A percentile compares a stretch with the other conserved stretches of the same genome.
Conservation (phyloP, 108 stramenopile genomes). For the Nitzschia sp. region DNA sequence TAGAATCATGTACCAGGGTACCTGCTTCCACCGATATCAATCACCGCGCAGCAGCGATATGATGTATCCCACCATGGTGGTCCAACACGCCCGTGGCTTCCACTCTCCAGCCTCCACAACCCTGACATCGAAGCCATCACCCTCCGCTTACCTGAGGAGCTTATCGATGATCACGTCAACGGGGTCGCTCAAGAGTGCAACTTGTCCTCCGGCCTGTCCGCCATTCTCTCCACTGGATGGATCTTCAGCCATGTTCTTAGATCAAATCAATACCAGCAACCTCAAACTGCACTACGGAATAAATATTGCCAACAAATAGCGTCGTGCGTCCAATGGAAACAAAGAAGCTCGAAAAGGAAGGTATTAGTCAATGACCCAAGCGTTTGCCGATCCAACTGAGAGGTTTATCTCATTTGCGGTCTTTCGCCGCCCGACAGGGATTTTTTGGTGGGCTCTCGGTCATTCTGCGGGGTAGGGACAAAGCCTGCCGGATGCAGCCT, state of each 20-base stretch:
- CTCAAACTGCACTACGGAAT: background rate
- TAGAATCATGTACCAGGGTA: no score
- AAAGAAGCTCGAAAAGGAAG: background rate
- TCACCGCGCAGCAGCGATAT: no score
- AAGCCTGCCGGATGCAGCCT: slow-evolving; percentile 2
- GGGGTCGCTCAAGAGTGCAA: slow-evolving; percentile 81
- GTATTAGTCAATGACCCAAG: no score
- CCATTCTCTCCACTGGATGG: slow-evolving; percentile 39
- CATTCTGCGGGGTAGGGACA: background rate
- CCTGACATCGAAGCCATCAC: no score
- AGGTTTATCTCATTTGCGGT: background rate
- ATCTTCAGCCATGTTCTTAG: slow-evolving; percentile 33
- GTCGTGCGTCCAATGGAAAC: no score
- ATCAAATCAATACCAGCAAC: background rate
- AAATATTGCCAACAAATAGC: no score
- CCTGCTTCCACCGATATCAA: no score
- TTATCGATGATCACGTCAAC: slow-evolving; percentile 91
- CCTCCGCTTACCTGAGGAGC: slow-evolving; percentile 62
- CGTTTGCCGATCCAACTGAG: slow-evolving; percentile 1
- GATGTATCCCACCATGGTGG: no score
- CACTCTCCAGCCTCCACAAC: no score
- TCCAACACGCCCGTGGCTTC: no score
- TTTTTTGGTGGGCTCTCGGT: background rate
- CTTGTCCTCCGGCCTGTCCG: slow-evolving; percentile 37
- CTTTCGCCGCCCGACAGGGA: background rate